Evolutionary conservation across 768 basidiomycete species (phyloP).

Genomic region (Suillus placidus): DNA sequence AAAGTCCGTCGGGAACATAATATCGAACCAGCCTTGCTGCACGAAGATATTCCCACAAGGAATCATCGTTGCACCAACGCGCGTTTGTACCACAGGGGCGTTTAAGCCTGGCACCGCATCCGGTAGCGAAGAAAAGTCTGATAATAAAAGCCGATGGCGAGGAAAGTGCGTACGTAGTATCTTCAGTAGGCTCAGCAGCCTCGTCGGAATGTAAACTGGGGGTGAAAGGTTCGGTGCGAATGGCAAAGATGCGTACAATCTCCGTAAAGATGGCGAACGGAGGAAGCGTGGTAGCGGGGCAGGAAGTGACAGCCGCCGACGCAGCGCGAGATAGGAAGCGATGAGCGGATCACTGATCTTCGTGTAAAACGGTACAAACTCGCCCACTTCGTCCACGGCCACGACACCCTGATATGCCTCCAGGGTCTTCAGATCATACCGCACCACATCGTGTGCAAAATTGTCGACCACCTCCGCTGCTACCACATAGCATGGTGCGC

Average conservation of each 20-base stretch:
- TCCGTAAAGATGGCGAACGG: conserved; percentile 58
- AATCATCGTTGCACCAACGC: conserved; percentile 81
- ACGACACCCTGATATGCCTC: conserved; percentile 85
- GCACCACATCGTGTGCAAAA: conserved; percentile 93
- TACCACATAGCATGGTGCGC: conserved; percentile 88
- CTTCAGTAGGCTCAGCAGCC: conserved; percentile 81
- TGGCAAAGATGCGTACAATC: conserved; percentile 70
- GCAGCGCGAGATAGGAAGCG: conserved; percentile 71
- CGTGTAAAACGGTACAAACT: conserved; percentile 83
- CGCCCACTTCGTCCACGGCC: conserved; percentile 74
- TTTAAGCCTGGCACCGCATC: conserved; percentile 69
- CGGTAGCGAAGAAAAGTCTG: conserved; percentile 89
- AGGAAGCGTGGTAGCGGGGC: conserved; percentile 61
- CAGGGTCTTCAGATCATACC: conserved; percentile 81
- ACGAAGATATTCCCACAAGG: conserved; percentile 91
- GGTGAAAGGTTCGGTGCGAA: conserved; percentile 87
- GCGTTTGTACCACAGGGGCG: conserved; percentile 95
- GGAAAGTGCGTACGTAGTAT: conserved; percentile 85
- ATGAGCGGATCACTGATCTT: conserved; percentile 87
- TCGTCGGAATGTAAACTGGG: conserved; percentile 93
- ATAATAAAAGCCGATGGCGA: conserved; percentile 88
- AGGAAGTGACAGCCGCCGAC: conserved; percentile 57
- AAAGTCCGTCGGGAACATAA: conserved; percentile 97
- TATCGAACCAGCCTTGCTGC: conserved; percentile 95
- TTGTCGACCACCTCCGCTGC: conserved; percentile 99